These are phyloP conservation scores for Loxodes magnus DNA, from an alignment of 73 alveolate species.

Conservation along the genomic window DNA sequence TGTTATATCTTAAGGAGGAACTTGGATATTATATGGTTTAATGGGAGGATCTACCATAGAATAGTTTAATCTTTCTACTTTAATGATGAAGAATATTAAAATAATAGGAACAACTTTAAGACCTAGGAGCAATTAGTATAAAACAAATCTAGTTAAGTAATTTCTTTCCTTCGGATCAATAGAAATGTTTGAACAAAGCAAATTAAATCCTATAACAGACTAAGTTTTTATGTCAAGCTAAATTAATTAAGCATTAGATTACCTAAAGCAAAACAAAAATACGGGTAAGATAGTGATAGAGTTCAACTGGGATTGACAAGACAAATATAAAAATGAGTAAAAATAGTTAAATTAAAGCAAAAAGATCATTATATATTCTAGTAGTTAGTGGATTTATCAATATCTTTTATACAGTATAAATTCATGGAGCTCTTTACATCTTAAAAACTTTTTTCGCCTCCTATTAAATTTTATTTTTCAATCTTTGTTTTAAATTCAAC, in stretches of 20 bases:
- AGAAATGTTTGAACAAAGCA: constrained; percentile 16
- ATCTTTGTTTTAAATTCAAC: too few relatives aligned
- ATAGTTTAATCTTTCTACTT: constrained; percentile 5
- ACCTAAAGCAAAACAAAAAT: constrained; percentile 32
- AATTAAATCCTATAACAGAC: constrained; percentile 19
- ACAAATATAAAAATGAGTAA: too few relatives aligned
- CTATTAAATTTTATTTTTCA: too few relatives aligned
- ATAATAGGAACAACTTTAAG: constrained; percentile 29
- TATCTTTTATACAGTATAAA: too few relatives aligned
- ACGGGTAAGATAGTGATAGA: constrained; percentile 44
- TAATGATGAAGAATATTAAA: constrained; percentile 28
- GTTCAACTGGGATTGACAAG: too few relatives aligned
- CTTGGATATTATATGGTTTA: constrained; percentile 53
- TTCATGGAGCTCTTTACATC: too few relatives aligned
- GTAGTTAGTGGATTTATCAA: too few relatives aligned
- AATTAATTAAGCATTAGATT: constrained; percentile 25
- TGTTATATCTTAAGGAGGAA: constrained; percentile 24
- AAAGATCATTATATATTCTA: too few relatives aligned
- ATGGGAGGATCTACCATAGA: constrained; percentile 39
- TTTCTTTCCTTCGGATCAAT: neutral
- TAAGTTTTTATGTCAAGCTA: constrained; percentile 11
- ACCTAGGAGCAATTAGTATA: constrained; percentile 16
- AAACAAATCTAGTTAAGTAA: neutral
- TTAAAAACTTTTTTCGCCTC: too few relatives aligned
- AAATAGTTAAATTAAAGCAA: too few relatives aligned